Percentiles rank a stretch among this genome's conserved stretches.
phyloP scores from a whole-genome alignment of 768 basidiomycete genomes.

The Mycena floridula region DNA sequence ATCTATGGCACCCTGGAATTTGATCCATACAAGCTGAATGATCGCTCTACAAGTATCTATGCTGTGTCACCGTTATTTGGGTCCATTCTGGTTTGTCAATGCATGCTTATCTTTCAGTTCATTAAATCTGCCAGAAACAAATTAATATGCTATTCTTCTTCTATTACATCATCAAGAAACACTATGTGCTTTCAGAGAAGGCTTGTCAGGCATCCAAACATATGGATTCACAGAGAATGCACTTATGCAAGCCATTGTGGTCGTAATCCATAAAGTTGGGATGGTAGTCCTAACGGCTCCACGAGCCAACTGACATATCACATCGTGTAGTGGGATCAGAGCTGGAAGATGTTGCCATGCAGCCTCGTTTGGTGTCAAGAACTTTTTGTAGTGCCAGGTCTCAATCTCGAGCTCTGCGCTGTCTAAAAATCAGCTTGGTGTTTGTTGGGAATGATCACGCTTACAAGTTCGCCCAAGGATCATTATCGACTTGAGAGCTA shows the following conservation, averaged over 20 bases:
- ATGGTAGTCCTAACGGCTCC: background rate
- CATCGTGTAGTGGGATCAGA: background rate
- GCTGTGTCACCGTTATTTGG: too few relatives aligned
- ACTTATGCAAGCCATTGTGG: background rate
- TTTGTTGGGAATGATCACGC: background rate
- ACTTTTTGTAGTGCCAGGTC: background rate
- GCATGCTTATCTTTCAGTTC: too few relatives aligned
- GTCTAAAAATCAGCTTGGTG: background rate
- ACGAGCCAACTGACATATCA: background rate
- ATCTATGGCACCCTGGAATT: too few relatives aligned
- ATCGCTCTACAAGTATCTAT: too few relatives aligned
- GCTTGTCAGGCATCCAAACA: too few relatives aligned
- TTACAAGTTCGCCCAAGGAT: background rate
- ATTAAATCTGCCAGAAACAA: too few relatives aligned
- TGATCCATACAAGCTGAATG: too few relatives aligned
- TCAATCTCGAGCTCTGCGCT: background rate
- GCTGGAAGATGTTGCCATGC: background rate
- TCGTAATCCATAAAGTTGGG: background rate
- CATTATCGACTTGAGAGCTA: background rate
- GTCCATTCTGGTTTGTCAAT: too few relatives aligned
- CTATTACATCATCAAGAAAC: too few relatives aligned
- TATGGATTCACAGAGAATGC: too few relatives aligned
- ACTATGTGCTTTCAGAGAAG: too few relatives aligned
- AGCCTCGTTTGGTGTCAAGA: background rate
- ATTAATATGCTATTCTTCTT: too few relatives aligned